These are phyloP conservation scores for Penicillium sp. DNA, from an alignment of 2,329 filamentous ascomycete genomes.

Conservation along the genomic window DNA sequence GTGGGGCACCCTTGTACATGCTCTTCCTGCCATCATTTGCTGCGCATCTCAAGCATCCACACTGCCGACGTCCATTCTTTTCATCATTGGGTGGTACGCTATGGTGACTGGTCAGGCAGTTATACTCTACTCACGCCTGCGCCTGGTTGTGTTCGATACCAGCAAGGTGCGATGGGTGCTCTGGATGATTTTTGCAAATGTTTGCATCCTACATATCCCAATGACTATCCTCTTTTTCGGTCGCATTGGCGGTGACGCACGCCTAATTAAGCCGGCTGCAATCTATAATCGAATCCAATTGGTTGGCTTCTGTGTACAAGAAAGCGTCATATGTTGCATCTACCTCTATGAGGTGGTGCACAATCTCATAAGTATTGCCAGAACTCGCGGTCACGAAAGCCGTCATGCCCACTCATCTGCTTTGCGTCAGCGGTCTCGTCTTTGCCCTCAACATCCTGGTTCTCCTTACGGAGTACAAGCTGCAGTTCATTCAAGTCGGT, in stretches of 20 bases:
- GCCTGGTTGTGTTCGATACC: conserved; percentile 40
- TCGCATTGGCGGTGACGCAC: neutral
- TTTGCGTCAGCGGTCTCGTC: neutral
- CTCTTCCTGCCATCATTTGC: conserved; percentile 31
- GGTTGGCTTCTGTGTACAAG: neutral
- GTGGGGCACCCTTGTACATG: conserved; percentile 36
- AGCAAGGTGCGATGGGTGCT: conserved; percentile 35
- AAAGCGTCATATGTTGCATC: neutral
- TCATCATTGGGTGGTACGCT: conserved; percentile 38
- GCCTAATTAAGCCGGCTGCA: neutral
- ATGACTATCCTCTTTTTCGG: neutral
- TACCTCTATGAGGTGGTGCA: neutral
- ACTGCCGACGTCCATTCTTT: conserved; percentile 5
- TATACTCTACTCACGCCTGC: conserved; percentile 47
- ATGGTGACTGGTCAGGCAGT: conserved; percentile 46
- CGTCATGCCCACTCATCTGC: neutral
- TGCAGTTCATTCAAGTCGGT: neutral
- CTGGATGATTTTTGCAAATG: conserved; percentile 43
- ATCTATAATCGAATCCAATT: neutral
- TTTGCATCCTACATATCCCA: conserved; percentile 33
- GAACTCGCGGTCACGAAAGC: neutral
- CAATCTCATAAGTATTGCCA: neutral
- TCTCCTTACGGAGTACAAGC: neutral
- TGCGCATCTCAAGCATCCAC: conserved; percentile 4
- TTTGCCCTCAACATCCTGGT: neutral